These are phyloP conservation scores for Ogataea hybrid DNA, from an alignment of 1,139 yeast species.

Conservation along the genomic window DNA sequence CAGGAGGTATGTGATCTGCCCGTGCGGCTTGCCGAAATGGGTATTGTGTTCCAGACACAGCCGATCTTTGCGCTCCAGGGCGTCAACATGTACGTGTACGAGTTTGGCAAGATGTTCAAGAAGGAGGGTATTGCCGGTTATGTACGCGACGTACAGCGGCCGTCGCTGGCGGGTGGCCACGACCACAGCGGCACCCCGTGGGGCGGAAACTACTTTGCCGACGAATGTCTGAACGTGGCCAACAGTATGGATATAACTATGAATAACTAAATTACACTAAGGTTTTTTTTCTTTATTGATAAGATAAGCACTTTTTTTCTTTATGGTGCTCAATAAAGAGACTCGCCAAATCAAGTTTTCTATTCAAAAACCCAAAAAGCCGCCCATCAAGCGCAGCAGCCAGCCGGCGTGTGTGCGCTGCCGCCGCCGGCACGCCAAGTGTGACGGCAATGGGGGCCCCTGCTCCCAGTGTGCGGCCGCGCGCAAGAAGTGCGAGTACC, in stretches of 20 bases:
- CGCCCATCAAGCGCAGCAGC: slow-evolving; percentile 4
- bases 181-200: slow-evolving; percentile 20
- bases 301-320: not conserved
- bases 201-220: slow-evolving; percentile 21
- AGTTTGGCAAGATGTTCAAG: slow-evolving; percentile 27
- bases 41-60: slow-evolving; percentile 28
- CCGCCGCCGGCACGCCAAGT: slow-evolving; percentile 67
- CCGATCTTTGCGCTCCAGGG: slow-evolving; percentile 30
- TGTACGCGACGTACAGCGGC: slow-evolving; percentile 24
- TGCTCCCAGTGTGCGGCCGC: slow-evolving; percentile 63
- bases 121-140: slow-evolving; percentile 28
- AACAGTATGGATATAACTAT: slow-evolving; percentile 18
- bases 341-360: slow-evolving; percentile 17
- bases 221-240: slow-evolving; percentile 18
- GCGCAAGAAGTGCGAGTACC: slow-evolving; percentile 64
- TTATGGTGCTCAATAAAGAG: slow-evolving; percentile 14
- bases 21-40: slow-evolving; percentile 26
- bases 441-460: slow-evolving; percentile 69
- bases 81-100: slow-evolving; percentile 18
- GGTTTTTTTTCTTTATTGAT: not conserved
- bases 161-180: slow-evolving; percentile 11
- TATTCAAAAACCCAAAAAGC: slow-evolving; percentile 1
- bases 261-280: not conserved
- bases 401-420: slow-evolving; percentile 56
- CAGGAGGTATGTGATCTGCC: slow-evolving; percentile 24